Percentiles rank a stretch among this genome's conserved stretches.
phyloP scores from a whole-genome alignment of 1,284 basidiomycete species.

The Pholiota adiposa region DNA sequence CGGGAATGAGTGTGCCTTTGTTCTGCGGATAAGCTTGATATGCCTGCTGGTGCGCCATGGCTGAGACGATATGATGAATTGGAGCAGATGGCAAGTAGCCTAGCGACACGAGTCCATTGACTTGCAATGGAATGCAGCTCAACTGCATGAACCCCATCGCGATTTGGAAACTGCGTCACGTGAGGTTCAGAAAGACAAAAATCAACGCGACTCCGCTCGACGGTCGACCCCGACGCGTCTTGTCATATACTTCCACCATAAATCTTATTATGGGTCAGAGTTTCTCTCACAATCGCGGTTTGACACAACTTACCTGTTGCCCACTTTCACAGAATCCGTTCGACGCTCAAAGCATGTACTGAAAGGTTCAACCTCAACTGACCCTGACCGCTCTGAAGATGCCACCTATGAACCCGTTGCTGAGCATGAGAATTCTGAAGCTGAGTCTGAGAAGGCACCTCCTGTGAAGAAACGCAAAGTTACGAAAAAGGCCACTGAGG shows the following conservation, averaged over 20 bases:
- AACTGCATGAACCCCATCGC: slow-evolving; percentile 16
- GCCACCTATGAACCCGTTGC: background rate
- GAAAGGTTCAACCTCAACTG: too few relatives aligned
- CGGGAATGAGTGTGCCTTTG: slow-evolving; percentile 74
- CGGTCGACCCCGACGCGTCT: background rate
- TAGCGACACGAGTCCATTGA: slow-evolving; percentile 20
- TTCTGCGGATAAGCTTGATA: slow-evolving; percentile 46
- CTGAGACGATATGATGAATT: background rate
- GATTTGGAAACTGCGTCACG: slow-evolving; percentile 28
- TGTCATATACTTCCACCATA: background rate
- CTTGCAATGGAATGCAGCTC: slow-evolving; percentile 13
- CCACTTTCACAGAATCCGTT: background rate
- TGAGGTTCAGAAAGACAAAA: slow-evolving; percentile 8
- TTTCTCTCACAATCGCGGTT: too few relatives aligned
- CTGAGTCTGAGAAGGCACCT: background rate
- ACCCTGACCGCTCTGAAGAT: background rate
- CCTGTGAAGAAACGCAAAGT: background rate
- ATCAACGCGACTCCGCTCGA: background rate
- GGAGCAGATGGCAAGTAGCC: slow-evolving; percentile 2
- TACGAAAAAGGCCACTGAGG: background rate
- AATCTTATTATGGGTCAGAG: too few relatives aligned
- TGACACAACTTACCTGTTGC: too few relatives aligned
- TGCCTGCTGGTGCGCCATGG: slow-evolving; percentile 40
- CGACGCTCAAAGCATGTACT: background rate
- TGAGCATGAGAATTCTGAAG: background rate